Evolutionary conservation across 305 asterid species (phyloP).

Genomic region (Fraxinus platypoda): DNA sequence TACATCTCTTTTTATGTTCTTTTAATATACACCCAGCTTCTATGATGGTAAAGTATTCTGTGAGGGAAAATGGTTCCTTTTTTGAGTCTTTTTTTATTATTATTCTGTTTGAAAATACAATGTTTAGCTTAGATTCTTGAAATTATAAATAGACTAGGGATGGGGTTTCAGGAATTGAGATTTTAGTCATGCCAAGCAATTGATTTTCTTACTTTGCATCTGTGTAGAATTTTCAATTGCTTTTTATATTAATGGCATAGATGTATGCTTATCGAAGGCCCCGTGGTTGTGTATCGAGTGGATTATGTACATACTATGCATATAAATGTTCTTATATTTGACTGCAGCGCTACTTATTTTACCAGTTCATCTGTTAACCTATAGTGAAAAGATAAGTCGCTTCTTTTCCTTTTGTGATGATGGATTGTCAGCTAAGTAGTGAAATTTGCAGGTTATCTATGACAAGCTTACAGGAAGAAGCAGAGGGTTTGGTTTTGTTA

Average conservation of each 20-base stretch:
- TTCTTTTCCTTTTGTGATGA: background rate
- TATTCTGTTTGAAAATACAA: background rate
- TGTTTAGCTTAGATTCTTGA: background rate
- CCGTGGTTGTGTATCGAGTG: background rate
- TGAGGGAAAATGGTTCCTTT: background rate
- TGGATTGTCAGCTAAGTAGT: background rate
- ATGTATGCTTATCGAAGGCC: background rate
- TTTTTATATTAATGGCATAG: background rate
- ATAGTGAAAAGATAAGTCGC: background rate
- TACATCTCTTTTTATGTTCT: background rate
- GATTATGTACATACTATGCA: background rate
- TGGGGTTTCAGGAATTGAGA: background rate
- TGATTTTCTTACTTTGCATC: background rate
- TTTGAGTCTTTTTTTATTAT: background rate
- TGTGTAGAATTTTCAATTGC: background rate
- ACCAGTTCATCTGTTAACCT: background rate
- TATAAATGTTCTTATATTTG: background rate
- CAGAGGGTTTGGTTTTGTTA: slow-evolving; percentile 87
- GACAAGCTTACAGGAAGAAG: slow-evolving; percentile 79
- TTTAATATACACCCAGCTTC: background rate
- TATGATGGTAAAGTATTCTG: background rate
- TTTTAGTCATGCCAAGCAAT: background rate
- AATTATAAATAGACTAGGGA: background rate
- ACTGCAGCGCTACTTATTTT: background rate
- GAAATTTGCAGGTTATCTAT: slow-evolving; percentile 68